phyloP scores from a whole-genome alignment of 2,329 filamentous ascomycete species.

The Ambrosiella xylebori region DNA sequence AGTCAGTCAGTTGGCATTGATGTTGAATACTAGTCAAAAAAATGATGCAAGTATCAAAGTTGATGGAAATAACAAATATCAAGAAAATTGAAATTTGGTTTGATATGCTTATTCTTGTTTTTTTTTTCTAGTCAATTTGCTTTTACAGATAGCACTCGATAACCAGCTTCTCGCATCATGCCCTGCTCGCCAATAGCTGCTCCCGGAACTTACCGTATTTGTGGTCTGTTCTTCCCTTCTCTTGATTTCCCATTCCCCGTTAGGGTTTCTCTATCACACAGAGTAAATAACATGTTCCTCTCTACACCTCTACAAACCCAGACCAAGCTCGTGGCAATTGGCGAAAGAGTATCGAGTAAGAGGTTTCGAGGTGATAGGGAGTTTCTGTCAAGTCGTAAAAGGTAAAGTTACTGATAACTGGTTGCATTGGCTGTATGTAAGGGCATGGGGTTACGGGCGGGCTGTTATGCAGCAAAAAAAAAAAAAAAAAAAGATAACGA shows the following conservation, averaged over 20 bases:
- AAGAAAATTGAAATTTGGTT: background rate
- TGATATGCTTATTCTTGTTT: background rate
- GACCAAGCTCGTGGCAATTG: background rate
- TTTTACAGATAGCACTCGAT: background rate
- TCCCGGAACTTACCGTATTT: background rate
- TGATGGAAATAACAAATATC: background rate
- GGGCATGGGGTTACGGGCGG: background rate
- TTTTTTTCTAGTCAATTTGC: background rate
- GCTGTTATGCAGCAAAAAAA: background rate
- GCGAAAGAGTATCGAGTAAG: background rate
- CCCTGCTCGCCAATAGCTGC: background rate
- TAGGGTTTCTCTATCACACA: background rate
- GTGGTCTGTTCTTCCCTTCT: background rate
- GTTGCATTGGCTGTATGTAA: background rate
- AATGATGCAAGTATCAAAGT: background rate
- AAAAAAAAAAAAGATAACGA: background rate
- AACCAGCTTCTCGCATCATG: background rate
- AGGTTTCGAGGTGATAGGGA: background rate
- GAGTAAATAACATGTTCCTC: background rate
- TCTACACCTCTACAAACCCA: background rate
- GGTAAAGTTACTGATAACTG: background rate
- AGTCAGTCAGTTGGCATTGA: background rate
- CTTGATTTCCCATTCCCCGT: background rate
- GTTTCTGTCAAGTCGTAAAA: background rate
- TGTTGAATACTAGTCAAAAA: background rate